A percentile compares a stretch with the other conserved stretches of the same genome.
Conservation (phyloP, 192 early-diverging fungal species). For the Ambispora gerdemannii region DNA sequence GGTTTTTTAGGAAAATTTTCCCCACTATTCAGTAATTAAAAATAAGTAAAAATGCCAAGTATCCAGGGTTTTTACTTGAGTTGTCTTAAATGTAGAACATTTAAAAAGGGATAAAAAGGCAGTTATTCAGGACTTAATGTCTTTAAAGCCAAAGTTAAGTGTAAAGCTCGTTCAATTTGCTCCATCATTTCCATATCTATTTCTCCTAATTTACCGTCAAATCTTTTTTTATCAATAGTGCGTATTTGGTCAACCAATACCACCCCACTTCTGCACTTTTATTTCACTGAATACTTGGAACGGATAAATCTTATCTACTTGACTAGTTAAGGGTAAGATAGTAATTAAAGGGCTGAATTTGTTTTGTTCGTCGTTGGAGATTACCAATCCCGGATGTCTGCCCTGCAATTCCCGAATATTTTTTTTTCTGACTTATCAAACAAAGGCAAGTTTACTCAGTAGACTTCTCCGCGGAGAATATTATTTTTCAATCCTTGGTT, state of each 20-base stretch:
- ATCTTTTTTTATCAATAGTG: slow-evolving; percentile 10
- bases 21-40: not conserved
- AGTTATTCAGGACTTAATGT: not conserved
- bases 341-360: slow-evolving; percentile 14
- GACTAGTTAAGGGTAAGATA: slow-evolving; percentile 14
- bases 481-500: not conserved
- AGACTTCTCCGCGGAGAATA: slow-evolving; percentile 5
- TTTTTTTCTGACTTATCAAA: not conserved
- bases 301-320: slow-evolving; percentile 9
- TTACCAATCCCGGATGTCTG: not conserved
- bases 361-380: slow-evolving; percentile 20
- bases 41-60: not conserved
- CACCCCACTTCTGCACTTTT: not conserved
- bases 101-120: not conserved
- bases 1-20: not conserved
- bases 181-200: slow-evolving; percentile 7
- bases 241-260: slow-evolving; percentile 10
- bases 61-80: too few relatives aligned
- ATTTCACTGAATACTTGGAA: slow-evolving; percentile 5
- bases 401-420: slow-evolving; percentile 20
- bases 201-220: not conserved
- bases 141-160: slow-evolving; percentile 13
- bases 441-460: slow-evolving; percentile 20
- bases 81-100: too few relatives aligned
- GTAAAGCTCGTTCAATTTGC: slow-evolving; percentile 4